phyloP scores from a whole-genome alignment of 441 rosid genomes.

The Francoa sonchifolia region DNA sequence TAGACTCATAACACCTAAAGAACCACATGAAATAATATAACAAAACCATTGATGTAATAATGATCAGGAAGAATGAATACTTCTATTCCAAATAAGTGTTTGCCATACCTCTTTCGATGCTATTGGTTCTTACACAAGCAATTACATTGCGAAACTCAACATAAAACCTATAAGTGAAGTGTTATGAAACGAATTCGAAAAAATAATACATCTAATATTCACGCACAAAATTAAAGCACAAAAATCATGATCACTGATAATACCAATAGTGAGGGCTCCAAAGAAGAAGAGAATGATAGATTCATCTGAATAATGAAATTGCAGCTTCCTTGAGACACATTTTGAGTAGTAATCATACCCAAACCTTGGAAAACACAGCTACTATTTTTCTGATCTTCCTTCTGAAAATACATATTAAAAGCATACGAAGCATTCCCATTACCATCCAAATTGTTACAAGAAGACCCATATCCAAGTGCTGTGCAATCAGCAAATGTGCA shows the following conservation, averaged over 20 bases:
- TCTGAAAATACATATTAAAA: slow-evolving; percentile 86
- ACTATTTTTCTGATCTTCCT: slow-evolving; percentile 48
- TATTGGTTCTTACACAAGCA: too few species aligned
- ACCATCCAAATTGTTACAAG: slow-evolving; percentile 55
- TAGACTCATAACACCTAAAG: too few species aligned
- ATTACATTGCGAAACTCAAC: too few species aligned
- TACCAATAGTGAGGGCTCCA: slow-evolving; percentile 9
- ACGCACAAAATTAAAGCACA: too few species aligned
- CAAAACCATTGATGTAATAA: too few species aligned
- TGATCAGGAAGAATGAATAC: too few species aligned
- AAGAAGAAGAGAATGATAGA: slow-evolving; percentile 17
- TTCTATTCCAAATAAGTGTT: too few species aligned
- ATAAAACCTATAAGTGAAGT: too few species aligned
- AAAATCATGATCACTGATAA: slow-evolving; percentile 14
- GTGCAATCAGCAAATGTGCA: slow-evolving; percentile 76
- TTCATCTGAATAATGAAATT: slow-evolving; percentile 50
- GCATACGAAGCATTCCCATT: slow-evolving; percentile 81
- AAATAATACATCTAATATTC: too few species aligned
- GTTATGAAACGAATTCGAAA: too few species aligned
- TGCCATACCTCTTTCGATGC: too few species aligned
- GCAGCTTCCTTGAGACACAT: slow-evolving; percentile 58
- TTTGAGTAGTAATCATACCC: slow-evolving; percentile 36
- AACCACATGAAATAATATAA: too few species aligned
- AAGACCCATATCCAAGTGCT: slow-evolving; percentile 65
- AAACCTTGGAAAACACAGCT: slow-evolving; percentile 75